Conservation (phyloP, 2,329 filamentous ascomycete species). For the Biscogniauxia mediterranea region DNA sequence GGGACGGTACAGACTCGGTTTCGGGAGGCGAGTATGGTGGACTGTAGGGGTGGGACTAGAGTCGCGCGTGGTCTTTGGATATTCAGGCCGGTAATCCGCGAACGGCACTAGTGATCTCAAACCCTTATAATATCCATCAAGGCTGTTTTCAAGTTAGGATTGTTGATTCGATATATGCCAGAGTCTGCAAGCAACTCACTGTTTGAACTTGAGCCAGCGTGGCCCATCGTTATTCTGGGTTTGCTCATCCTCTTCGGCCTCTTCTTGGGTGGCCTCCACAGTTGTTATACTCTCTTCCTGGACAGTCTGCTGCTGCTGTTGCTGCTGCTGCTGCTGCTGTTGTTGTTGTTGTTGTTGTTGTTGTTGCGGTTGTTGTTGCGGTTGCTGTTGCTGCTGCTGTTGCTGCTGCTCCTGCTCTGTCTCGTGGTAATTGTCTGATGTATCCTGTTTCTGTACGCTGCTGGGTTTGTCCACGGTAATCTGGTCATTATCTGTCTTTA, state of each 20-base stretch:
- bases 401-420: background rate
- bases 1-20: slow-evolving; percentile 59
- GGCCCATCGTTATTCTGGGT: slow-evolving; percentile 21
- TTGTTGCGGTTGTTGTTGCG: too few species aligned
- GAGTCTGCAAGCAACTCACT: slow-evolving; percentile 35
- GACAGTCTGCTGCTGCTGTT: slow-evolving; percentile 9
- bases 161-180: background rate
- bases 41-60: slow-evolving; percentile 22
- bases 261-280: slow-evolving; percentile 7
- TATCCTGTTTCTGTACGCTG: slow-evolving; percentile 21
- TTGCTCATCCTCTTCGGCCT: slow-evolving; percentile 17
- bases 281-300: slow-evolving; percentile 5
- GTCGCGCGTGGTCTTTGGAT: slow-evolving; percentile 48
- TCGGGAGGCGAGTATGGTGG: slow-evolving; percentile 40
- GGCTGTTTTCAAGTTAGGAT: slow-evolving; percentile 46
- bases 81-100: slow-evolving; percentile 68
- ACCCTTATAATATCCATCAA: slow-evolving; percentile 78
- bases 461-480: slow-evolving; percentile 10
- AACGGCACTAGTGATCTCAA: slow-evolving; percentile 67
- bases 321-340: background rate
- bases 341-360: too few species aligned
- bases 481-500: slow-evolving; percentile 8
- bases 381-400: too few species aligned
- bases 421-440: background rate
- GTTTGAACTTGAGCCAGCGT: slow-evolving; percentile 41